phyloP scores from a whole-genome alignment of 2,329 filamentous ascomycete genomes.

The Exserohilum rostratum region DNA sequence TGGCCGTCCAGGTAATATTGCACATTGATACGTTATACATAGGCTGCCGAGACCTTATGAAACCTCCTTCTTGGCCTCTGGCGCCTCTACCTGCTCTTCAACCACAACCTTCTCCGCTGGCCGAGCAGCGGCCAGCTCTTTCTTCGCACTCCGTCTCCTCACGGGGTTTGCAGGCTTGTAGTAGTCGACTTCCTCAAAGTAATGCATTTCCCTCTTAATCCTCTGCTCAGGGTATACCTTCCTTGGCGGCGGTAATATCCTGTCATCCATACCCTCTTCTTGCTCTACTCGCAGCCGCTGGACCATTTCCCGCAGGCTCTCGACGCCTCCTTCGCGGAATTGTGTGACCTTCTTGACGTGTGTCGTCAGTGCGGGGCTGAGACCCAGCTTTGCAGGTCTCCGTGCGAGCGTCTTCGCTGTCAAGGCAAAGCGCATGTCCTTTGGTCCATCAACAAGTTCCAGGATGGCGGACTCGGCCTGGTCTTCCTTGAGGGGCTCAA shows the following conservation, averaged over 20 bases:
- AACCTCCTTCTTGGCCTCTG: neutral
- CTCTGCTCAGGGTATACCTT: conserved; percentile 41
- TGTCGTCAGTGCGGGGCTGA: conserved; percentile 73
- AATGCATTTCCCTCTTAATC: conserved; percentile 36
- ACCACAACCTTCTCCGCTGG: neutral
- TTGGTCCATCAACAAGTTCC: conserved; percentile 91
- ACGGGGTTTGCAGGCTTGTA: conserved; percentile 30
- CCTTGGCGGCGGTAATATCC: conserved; percentile 34
- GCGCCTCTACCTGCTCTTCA: neutral
- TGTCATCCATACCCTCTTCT: conserved; percentile 32
- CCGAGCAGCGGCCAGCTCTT: neutral
- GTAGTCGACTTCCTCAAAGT: conserved; percentile 31
- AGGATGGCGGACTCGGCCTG: conserved; percentile 90
- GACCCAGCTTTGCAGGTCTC: conserved; percentile 58
- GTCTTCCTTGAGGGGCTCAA: conserved; percentile 86
- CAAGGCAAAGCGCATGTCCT: conserved; percentile 93
- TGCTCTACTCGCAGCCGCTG: conserved; percentile 43
- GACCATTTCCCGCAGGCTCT: conserved; percentile 69
- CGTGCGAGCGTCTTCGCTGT: conserved; percentile 83
- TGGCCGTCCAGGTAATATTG: neutral
- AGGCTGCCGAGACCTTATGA: conserved; percentile 1
- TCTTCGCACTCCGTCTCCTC: conserved; percentile 4
- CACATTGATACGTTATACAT: conserved; percentile 15
- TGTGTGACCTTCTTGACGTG: conserved; percentile 86
- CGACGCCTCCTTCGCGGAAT: conserved; percentile 71